Evolutionary conservation across 192 early-diverging fungal genomes (phyloP), one percentile per base, ranked within the genome.

Genomic region (Entomortierella chlamydospora): DNA sequence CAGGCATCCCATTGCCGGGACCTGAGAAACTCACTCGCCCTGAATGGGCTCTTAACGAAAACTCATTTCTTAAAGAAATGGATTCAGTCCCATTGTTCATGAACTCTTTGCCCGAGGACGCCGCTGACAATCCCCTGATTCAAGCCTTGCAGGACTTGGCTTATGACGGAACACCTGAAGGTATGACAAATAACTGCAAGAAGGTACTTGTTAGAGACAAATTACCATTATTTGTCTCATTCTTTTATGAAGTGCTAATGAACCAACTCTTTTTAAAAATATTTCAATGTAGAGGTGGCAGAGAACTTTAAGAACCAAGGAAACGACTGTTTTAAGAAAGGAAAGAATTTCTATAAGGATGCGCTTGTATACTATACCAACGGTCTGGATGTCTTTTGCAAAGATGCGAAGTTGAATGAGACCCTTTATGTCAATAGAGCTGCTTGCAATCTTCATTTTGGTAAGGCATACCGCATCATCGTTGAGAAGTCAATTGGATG

Each of bases 261-360:
- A n/a, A n/a, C n/a, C 0, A 10, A 12, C 42, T 68, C n/a, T 4
- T 26, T 25, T 30, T 43, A 49, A 56, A 22, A 52, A 31, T 59
- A 29, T 52, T 30, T 20, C 37, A 23, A 17, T 17, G 4, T 55
- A 86, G 83, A 87, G 89, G 88, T 95, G 63, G 97, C 98, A 9
- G 83, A 85, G 30, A 98, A 97, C 85, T 95, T 97, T 66, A 99
- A 98, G 83, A 90, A 92, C 54, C 95, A 98, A 84, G 98, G 98
- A 72, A 99, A 99, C 84, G 94, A 95, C 18, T 85, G 88, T 56
- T 98, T 96, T 84, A 87, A 92, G 68, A 86, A 77, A 31, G 91
- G 92, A 15, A 88, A 88, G 61, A 42, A 58, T 6, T 66, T 79
- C 37, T 98, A 90, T 83, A 73, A 86, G 42, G 90, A 96, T 57